A percentile compares a stretch with the other conserved stretches of the same genome.
These are phyloP conservation scores for Encephalitozoon romaleae DNA, from an alignment of 371 early-diverging fungal species.

Conservation along the genomic window DNA sequence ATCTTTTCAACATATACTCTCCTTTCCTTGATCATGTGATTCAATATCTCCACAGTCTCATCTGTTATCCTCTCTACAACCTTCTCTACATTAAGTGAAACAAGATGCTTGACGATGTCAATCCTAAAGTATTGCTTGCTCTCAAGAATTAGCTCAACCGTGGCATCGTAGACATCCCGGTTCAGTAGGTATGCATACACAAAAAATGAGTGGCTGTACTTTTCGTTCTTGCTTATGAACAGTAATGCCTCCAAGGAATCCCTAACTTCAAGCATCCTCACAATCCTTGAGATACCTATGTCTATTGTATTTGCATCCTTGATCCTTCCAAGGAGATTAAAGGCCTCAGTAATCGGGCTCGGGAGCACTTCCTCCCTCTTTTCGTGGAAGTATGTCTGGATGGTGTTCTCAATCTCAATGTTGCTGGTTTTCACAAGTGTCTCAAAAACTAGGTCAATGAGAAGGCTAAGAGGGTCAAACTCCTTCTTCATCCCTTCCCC, in stretches of 20 bases:
- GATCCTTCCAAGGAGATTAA: background rate
- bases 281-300: background rate
- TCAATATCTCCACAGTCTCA: constrained; percentile 9
- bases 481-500: background rate
- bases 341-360: background rate
- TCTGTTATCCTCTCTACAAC: background rate
- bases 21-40: background rate
- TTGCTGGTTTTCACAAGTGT: constrained; percentile 7
- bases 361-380: background rate
- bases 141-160: constrained; percentile 4
- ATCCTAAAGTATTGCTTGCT: constrained; percentile 7
- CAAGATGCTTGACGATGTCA: background rate
- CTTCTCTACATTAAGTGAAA: background rate
- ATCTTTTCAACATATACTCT: background rate
- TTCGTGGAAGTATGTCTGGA: constrained; percentile 17
- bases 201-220: background rate
- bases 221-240: background rate
- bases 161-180: background rate
- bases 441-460: constrained; percentile 15
- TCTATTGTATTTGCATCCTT: background rate
- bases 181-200: constrained; percentile 7
- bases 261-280: background rate
- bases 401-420: constrained; percentile 10
- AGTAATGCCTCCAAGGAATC: background rate
- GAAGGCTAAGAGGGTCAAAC: background rate